Base-by-base conservation (phyloP, 1,139 yeast species). In the Arxiozyma slooffiae region DNA sequence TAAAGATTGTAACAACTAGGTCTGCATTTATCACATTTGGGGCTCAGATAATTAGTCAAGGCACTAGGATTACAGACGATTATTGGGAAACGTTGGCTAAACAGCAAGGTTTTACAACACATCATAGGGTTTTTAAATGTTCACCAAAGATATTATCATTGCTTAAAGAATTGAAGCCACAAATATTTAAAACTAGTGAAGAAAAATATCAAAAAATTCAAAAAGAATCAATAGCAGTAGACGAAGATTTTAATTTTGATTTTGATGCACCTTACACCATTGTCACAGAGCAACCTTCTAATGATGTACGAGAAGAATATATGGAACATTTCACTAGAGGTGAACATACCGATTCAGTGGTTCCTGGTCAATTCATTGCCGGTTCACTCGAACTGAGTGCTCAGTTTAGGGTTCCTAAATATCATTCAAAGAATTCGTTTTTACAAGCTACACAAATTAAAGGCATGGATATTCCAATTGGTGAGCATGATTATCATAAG, bases 21-120 rank as follows among this genome's bases (percentile, higher is more conserved):
- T 79, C 86, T 3, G 78, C 84, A 44, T 86, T 72, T 63, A 71
- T 88, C 52, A 80, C 78, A 58, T 85, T 84, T 67, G 95, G 95
- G 9, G 85, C 92, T 1, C 73, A 80, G 45, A 71, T 83, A 45
- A 70, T 86, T 41, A 71, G 72, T 16, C 74, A 75, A 47, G 95
- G 95, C 23, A 73, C 75, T 49, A 78, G 88, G 55, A 80, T 85
- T 11, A 67, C 70, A 20, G 95, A 85, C 66, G 95, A 85, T 65
- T 85, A 85, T 62, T 85, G 92, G 88, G 95, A 85, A 62, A 77
- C 75, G 39, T 67, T 72, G 42, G 84, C 86, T 0, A 73, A 75
- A 50, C 80, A 77, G 44, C 79, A 80, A 56, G 87, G 86, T 1
- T 72, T 75, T 50, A 71, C 74, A 1, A 72, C 73, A 26, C 68